phyloP scores from a whole-genome alignment of 805 yeast genomes.

The Cyberlindnera japonica region DNA sequence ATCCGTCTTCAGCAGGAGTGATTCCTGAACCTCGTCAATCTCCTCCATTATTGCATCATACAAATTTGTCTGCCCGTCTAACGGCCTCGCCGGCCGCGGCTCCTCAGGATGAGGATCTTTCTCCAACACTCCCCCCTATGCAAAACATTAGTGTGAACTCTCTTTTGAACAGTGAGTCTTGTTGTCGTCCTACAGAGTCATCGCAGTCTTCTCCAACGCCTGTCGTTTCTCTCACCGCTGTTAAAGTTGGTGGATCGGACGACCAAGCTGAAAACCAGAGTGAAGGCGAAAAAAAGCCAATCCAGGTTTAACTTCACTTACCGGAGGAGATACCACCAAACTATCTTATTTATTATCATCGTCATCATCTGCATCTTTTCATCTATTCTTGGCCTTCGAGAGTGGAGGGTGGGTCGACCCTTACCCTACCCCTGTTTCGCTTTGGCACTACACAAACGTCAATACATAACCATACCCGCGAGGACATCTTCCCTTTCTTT shows the following conservation, averaged over 20 bases:
- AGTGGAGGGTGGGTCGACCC: no score
- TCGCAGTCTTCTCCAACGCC: background rate
- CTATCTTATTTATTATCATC: background rate
- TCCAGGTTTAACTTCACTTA: no score
- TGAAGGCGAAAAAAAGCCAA: background rate
- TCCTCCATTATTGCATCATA: slow-evolving; percentile 4
- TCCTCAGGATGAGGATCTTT: background rate
- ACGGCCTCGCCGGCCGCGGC: background rate
- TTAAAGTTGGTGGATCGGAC: background rate
- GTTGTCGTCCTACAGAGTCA: background rate
- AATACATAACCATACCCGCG: background rate
- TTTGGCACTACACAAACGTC: no score
- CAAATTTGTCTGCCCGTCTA: background rate
- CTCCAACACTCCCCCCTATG: slow-evolving; percentile 10
- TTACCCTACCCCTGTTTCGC: no score
- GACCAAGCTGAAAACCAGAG: background rate
- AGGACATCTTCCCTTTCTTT: background rate
- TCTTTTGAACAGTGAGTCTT: slow-evolving; percentile 13
- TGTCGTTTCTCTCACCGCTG: background rate
- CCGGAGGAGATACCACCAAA: background rate
- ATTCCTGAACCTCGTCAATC: slow-evolving; percentile 2
- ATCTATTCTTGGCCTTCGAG: no score
- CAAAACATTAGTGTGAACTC: slow-evolving; percentile 22
- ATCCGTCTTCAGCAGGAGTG: background rate
- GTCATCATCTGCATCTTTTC: background rate